Evolutionary conservation across 1,284 basidiomycete genomes (phyloP), one percentile per base, ranked within the genome.

Genomic region (Tilletia walkeri): DNA sequence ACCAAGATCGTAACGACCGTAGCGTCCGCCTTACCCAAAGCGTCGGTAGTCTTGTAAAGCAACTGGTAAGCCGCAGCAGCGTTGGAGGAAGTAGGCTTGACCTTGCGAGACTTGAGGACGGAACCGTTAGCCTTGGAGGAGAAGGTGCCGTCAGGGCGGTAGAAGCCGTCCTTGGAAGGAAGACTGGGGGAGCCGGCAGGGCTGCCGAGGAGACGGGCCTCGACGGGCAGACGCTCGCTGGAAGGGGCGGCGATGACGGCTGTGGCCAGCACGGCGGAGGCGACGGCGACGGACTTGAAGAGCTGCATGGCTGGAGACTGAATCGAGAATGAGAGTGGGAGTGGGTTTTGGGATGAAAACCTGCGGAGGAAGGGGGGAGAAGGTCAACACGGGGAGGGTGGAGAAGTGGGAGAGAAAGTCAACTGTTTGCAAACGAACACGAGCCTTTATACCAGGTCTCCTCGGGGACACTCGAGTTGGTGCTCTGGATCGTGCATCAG

Each of bases 1-100:
- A 78, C 68, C 16, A 72, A 72, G 0, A 81, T 67, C 34, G 80
- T 78, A 2, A 75, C 78, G 0, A 81, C 72, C 18, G 73, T 76
- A 30, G 67, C 39, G 14, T 68, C 38, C 0, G 69, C 1, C 69
- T 73, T 38, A 36, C 36, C 36, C 7, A 63, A 4, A 3, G 59
- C 34, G 68, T 72, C 72, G 45, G 70, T 73, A 45, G 78, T 77
- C 10, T 74, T 73, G 71, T 80, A 81, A 3, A 68, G 12, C 14
- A 81, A 59, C 68, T 81, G 80, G 67, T 68, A 79, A 3, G 59
- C 59, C 7, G 59, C 41, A 2, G 30, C 36, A 10, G 59, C 59
- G 14, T 18, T 14, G 39, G 16, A 6, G 14, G 4, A 3, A 6
- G 41, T 16, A 12, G 47, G 45, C 45, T 47, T 30, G 39, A 66